These are phyloP conservation scores for Vitis hybrid DNA, from an alignment of 177 flowering plant species.

Conservation along the genomic window DNA sequence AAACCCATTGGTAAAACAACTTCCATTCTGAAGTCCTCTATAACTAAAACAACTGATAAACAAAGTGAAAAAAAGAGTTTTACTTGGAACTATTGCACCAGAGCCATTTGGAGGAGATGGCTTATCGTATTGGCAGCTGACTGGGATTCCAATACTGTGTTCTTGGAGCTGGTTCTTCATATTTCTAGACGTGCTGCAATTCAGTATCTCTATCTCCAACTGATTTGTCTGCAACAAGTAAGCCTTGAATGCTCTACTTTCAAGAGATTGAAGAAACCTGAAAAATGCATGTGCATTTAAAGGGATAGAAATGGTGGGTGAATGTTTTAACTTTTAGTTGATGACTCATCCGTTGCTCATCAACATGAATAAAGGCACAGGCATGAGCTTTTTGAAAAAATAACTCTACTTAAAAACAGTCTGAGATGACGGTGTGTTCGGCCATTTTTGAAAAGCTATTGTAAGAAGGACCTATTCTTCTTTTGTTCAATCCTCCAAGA, in stretches of 20 bases:
- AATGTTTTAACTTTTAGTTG: conserved; percentile 16
- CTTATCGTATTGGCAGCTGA: conserved; percentile 9
- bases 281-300: background rate
- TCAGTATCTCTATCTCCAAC: no score
- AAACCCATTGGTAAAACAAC: background rate
- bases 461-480: background rate
- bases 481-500: conserved; percentile 1
- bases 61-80: background rate
- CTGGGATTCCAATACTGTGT: conserved; percentile 31
- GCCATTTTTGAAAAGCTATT: conserved; percentile 12
- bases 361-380: conserved; percentile 9
- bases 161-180: conserved; percentile 30
- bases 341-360: conserved; percentile 39
- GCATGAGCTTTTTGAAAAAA: background rate
- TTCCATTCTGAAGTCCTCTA: background rate
- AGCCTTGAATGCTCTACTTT: no score
- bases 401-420: background rate
- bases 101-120: conserved; percentile 16
- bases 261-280: no score
- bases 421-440: background rate
- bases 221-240: no score
- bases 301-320: conserved; percentile 24
- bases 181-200: background rate
- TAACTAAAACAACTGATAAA: background rate
- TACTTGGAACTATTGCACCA: conserved; percentile 22